Evolutionary conservation across 2,329 filamentous ascomycete species (phyloP).

Genomic region (Nigrograna mackinnonii): DNA sequence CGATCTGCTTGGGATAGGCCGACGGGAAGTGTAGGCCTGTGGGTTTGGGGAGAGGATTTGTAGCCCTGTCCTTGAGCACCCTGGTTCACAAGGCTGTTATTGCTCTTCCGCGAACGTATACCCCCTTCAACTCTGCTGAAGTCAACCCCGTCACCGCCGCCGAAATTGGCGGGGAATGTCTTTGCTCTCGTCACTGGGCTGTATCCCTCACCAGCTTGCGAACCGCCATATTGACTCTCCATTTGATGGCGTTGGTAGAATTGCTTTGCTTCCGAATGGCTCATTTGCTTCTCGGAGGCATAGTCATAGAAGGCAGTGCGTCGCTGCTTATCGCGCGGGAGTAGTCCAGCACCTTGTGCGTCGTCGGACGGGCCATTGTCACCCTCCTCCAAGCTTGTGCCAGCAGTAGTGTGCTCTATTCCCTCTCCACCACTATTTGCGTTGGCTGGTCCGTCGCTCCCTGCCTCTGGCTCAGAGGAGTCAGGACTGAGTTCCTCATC

Average conservation of each 20-base stretch:
- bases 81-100: conserved; percentile 31
- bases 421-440: conserved; percentile 21
- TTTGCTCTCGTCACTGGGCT: conserved; percentile 49
- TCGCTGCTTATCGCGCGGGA: conserved; percentile 57
- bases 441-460: conserved; percentile 13
- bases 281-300: conserved; percentile 91
- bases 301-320: conserved; percentile 92
- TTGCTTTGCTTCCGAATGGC: conserved; percentile 89
- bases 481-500: conserved; percentile 33
- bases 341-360: conserved; percentile 36
- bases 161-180: conserved; percentile 47
- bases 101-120: conserved; percentile 46
- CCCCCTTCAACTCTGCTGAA: conserved; percentile 44
- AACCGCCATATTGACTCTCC: conserved; percentile 54
- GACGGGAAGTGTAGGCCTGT: conserved; percentile 25
- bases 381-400: conserved; percentile 23
- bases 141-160: conserved; percentile 37
- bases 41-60: no score
- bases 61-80: no score
- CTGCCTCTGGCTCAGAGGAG: conserved; percentile 28
- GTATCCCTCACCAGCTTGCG: conserved; percentile 41
- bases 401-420: conserved; percentile 20
- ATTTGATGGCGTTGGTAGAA: conserved; percentile 91
- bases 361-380: conserved; percentile 24
- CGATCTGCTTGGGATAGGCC: conserved; percentile 34